phyloP scores from a whole-genome alignment of 1,284 basidiomycete species.

The Fomes fomentarius region DNA sequence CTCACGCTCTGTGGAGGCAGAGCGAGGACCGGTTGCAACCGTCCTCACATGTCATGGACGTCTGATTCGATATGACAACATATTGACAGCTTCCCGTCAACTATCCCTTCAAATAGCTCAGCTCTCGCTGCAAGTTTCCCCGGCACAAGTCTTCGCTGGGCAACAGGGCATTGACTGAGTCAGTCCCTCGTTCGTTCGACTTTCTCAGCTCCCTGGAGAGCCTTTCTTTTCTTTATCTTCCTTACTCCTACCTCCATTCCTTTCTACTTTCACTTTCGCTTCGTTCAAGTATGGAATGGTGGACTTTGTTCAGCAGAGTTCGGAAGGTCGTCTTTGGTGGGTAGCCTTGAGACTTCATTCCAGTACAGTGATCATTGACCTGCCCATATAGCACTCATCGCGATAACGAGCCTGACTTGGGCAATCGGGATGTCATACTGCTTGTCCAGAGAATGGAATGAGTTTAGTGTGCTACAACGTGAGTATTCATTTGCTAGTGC shows the following conservation, averaged over 20 bases:
- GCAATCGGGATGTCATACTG: conserved; percentile 43
- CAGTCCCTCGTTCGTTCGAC: conserved; percentile 32
- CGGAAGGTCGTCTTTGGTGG: conserved; percentile 36
- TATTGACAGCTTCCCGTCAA: conserved; percentile 14
- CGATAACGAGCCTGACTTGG: conserved; percentile 42
- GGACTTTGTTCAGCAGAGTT: conserved; percentile 35
- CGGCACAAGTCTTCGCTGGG: conserved; percentile 21
- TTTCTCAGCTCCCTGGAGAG: conserved; percentile 30
- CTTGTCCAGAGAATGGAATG: conserved; percentile 43
- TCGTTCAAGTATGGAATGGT: conserved; percentile 33
- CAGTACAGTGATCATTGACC: not conserved
- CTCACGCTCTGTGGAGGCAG: conserved; percentile 23
- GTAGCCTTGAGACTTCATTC: conserved; percentile 10
- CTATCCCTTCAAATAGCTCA: conserved; percentile 19
- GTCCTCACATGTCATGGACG: conserved; percentile 23
- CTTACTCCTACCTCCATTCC: conserved; percentile 8
- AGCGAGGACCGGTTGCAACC: conserved; percentile 15
- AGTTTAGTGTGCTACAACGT: conserved; percentile 43
- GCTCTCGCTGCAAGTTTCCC: not conserved
- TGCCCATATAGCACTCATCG: conserved; percentile 39
- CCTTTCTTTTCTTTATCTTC: conserved; percentile 19
- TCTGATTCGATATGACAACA: conserved; percentile 22
- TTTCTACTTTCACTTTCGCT: conserved; percentile 20
- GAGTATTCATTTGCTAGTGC: conserved; percentile 17
- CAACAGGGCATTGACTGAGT: conserved; percentile 36